phyloP scores from a whole-genome alignment of 768 basidiomycete genomes.

The Mycena venus region DNA sequence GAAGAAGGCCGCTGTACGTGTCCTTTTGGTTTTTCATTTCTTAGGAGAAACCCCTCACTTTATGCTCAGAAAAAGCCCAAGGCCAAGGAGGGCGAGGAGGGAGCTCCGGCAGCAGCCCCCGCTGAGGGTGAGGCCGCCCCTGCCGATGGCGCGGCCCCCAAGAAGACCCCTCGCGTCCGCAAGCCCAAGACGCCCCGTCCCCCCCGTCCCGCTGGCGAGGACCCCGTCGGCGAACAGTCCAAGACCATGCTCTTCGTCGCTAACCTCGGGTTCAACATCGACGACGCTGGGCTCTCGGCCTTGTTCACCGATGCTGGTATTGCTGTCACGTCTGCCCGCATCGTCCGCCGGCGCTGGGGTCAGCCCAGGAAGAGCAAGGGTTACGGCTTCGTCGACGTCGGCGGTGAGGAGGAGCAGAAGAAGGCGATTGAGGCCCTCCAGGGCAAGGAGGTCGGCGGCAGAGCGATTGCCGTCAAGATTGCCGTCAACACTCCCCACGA shows the following conservation, averaged over 20 bases:
- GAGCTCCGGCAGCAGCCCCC: conserved; percentile 49
- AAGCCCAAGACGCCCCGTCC: conserved; percentile 71
- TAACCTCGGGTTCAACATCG: conserved; percentile 96
- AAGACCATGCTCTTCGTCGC: conserved; percentile 95
- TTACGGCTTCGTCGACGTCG: conserved; percentile 98
- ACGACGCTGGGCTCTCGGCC: conserved; percentile 82
- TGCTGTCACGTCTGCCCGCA: conserved; percentile 86
- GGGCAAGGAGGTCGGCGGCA: conserved; percentile 89
- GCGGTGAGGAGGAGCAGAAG: conserved; percentile 87
- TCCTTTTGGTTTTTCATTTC: conserved; percentile 20
- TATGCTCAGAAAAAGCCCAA: conserved; percentile 60
- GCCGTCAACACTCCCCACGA: conserved; percentile 88
- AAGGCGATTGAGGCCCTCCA: conserved; percentile 91
- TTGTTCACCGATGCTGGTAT: conserved; percentile 92
- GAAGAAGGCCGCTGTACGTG: conserved; percentile 77
- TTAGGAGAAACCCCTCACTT: conserved; percentile 34
- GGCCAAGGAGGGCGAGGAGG: conserved; percentile 55
- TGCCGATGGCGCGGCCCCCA: conserved; percentile 51
- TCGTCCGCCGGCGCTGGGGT: conserved; percentile 89
- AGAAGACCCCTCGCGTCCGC: conserved; percentile 67
- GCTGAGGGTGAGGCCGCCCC: conserved; percentile 54
- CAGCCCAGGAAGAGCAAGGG: conserved; percentile 92
- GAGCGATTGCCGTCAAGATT: conserved; percentile 93
- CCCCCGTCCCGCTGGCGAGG: conserved; percentile 82
- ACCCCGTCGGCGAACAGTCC: conserved; percentile 89